Conservation (phyloP, 2,329 filamentous ascomycete species). For the Paraphaeosphaeria sporulosa region DNA sequence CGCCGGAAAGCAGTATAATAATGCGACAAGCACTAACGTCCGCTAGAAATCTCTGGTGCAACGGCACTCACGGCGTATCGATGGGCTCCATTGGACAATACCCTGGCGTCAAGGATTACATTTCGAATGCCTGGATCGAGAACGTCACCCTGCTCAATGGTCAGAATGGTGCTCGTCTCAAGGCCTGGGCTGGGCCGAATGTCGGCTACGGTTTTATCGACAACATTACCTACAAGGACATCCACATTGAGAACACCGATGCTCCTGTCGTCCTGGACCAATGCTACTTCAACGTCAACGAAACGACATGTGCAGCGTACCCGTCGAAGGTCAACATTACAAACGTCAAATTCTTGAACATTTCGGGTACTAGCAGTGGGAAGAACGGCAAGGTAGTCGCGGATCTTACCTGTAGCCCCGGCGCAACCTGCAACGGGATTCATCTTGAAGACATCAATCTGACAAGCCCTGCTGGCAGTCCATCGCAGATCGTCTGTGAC, state of each 20-base stretch:
- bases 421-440: conserved; percentile 65
- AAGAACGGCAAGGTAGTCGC: conserved; percentile 64
- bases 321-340: conserved; percentile 67
- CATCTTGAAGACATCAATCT: conserved; percentile 63
- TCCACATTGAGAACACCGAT: conserved; percentile 66
- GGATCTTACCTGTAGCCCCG: conserved; percentile 63
- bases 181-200: conserved; percentile 66
- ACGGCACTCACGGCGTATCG: conserved; percentile 43
- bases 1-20: not conserved
- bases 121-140: conserved; percentile 60
- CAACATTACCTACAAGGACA: conserved; percentile 69
- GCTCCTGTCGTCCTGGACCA: conserved; percentile 66
- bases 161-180: conserved; percentile 65
- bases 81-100: conserved; percentile 45
- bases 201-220: conserved; percentile 68
- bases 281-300: conserved; percentile 67
- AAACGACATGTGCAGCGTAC: conserved; percentile 60
- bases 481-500: conserved; percentile 58
- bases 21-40: not conserved
- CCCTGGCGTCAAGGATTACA: conserved; percentile 40
- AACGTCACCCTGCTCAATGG: conserved; percentile 65
- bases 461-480: conserved; percentile 57
- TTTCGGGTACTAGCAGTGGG: conserved; percentile 64
- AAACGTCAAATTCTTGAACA: conserved; percentile 66
- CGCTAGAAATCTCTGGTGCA: conserved; percentile 40